Evolutionary conservation across 148 eudicot species (phyloP).

Genomic region (Cornus florida): DNA sequence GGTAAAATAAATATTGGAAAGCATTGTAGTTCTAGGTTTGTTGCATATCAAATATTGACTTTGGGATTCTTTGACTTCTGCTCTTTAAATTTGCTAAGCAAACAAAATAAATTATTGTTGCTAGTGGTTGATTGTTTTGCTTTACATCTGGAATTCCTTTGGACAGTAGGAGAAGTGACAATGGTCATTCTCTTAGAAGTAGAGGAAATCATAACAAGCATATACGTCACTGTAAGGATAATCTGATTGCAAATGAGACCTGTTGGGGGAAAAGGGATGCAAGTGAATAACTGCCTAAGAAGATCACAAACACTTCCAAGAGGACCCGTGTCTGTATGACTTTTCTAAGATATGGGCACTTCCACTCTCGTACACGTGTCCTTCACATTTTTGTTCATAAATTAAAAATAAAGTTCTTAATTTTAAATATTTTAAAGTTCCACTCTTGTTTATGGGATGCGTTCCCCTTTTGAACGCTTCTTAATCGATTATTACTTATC

Average conservation of each 20-base stretch:
- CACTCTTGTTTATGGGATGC: no score
- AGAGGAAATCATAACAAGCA: background rate
- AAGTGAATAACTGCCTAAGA: background rate
- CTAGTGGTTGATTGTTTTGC: background rate
- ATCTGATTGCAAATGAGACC: background rate
- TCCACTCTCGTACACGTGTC: no score
- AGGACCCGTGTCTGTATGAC: no score
- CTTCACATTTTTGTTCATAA: no score
- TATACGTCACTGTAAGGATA: background rate
- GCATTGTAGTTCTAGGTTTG: background rate
- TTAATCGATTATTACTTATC: no score
- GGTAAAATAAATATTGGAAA: background rate
- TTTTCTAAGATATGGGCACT: no score
- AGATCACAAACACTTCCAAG: no score
- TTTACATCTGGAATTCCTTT: background rate
- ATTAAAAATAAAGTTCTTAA: no score
- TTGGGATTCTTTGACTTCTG: background rate
- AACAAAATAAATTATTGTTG: background rate
- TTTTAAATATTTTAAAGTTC: no score
- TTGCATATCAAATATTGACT: background rate
- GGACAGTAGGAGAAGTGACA: background rate
- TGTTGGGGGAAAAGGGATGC: background rate
- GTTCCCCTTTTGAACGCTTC: no score
- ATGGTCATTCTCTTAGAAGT: background rate
- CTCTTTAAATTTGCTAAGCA: background rate